Base-by-base conservation (phyloP, 2,329 filamentous ascomycete species). In the Aspergillus eucalypticola region DNA sequence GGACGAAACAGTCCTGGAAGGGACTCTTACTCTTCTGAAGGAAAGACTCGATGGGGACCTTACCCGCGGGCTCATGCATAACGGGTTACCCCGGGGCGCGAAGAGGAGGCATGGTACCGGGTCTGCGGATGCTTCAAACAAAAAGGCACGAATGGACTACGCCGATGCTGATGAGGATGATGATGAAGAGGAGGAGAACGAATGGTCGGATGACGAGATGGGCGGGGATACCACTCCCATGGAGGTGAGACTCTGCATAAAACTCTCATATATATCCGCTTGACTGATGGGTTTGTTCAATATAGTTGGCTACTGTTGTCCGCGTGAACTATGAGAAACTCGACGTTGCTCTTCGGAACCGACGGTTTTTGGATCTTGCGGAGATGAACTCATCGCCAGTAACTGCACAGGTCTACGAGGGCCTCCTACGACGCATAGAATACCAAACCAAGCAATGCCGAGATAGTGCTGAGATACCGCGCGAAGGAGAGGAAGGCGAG, bases 241-340 rank as follows among this genome's bases (percentile, higher is more conserved):
- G 73, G 75, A 78, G 65, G 76, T 78, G 69, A 70, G 71, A 61
- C 7, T 39, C 41, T 39, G 7, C 8, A 35, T 38, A 2, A 1
- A 15, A 17, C 48, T 38, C 42, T n/a, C 23, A 53, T 2, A 49
- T 29, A 50, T 32, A 4, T 50, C 25, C 21, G 17, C n/a, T 29
- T 8, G 48, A 55, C 57, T 65, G 58, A 64, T 62, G 52, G 61
- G n/a, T 13, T 19, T 44, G n/a, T 38, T 59, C 32, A 32, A 1
- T 8, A 17, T 71, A 96, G 88, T 84, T 86, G 53, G 85, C 90
- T 60, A 81, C 92, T 64, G 83, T 93, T 38, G 81, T 98, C 52
- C 86, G 89, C 27, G 82, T 97, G 57, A 97, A 96, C 72, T 89
- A 91, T 69, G 89, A 93, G 58, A 96, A 94, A 74, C 91, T 92